Conservation (phyloP, 257 asterid species). For the Plectranthus barbatus region DNA sequence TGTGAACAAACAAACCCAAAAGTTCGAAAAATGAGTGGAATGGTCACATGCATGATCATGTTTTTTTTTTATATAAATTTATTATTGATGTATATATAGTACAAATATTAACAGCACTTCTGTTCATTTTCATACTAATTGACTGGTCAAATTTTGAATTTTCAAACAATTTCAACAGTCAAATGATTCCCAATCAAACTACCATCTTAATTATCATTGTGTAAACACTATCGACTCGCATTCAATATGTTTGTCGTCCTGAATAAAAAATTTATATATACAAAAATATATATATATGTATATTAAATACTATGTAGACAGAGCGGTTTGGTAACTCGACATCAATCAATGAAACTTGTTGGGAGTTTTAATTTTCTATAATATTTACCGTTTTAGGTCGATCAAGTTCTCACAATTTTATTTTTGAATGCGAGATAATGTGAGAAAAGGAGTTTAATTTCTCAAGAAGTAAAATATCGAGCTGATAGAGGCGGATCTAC, state of each 20-base stretch:
- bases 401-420: too few relatives aligned
- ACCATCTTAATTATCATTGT: background rate
- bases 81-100: background rate
- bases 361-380: too few relatives aligned
- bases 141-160: constrained; percentile 26
- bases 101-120: constrained; percentile 12
- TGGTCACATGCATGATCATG: too few relatives aligned
- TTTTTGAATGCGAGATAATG: too few relatives aligned
- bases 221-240: constrained; percentile 1
- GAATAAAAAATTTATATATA: too few relatives aligned
- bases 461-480: too few relatives aligned
- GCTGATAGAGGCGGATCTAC: too few relatives aligned
- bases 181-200: constrained; percentile 27
- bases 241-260: constrained; percentile 4
- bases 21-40: constrained; percentile 14
- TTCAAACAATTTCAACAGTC: constrained; percentile 16
- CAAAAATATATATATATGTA: too few relatives aligned
- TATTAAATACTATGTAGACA: background rate
- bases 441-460: too few relatives aligned
- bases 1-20: constrained; percentile 13
- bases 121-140: constrained; percentile 10
- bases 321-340: background rate
- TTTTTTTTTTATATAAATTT: too few relatives aligned
- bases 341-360: too few relatives aligned
- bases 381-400: too few relatives aligned